Percentiles rank a stretch among this genome's conserved stretches.
phyloP scores from a whole-genome alignment of 2,329 filamentous ascomycete species.

The Colletotrichum endophyticum region DNA sequence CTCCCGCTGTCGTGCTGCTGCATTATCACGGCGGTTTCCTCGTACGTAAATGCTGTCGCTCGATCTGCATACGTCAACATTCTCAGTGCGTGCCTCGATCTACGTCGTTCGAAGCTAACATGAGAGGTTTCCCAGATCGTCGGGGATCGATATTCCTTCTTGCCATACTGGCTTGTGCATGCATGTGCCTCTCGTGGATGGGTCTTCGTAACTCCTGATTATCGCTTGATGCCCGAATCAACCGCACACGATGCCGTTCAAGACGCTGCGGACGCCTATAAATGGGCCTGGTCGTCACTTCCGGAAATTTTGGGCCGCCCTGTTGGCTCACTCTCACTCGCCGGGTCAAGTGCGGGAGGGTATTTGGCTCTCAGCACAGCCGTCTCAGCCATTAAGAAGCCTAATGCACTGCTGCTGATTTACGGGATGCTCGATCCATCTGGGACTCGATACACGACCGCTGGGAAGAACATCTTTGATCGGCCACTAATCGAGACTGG shows the following conservation, averaged over 20 bases:
- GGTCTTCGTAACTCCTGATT: constrained; percentile 15
- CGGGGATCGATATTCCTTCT: constrained; percentile 10
- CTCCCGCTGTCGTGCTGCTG: not conserved
- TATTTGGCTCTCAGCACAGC: constrained; percentile 9
- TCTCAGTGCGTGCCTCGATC: not conserved
- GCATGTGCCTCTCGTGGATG: constrained; percentile 1
- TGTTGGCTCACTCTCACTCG: not conserved
- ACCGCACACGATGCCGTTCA: constrained; percentile 1
- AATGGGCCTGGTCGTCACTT: not conserved
- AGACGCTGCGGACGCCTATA: constrained; percentile 10
- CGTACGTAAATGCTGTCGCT: not conserved
- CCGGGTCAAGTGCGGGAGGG: constrained; percentile 13
- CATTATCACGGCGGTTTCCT: not conserved
- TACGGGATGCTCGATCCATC: constrained; percentile 13
- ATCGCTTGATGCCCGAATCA: constrained; percentile 15
- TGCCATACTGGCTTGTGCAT: constrained; percentile 4
- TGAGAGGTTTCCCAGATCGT: not conserved
- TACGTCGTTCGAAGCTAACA: not conserved
- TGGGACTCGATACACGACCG: not conserved
- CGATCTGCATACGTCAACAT: not conserved
- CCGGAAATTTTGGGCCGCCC: not conserved
- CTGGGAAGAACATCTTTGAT: constrained; percentile 8
- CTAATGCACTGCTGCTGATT: not conserved
- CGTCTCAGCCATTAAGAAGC: not conserved
- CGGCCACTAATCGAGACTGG: not conserved